Conservation (phyloP, 768 basidiomycete genomes). For the Porphyrellus cyaneotinctus region DNA sequence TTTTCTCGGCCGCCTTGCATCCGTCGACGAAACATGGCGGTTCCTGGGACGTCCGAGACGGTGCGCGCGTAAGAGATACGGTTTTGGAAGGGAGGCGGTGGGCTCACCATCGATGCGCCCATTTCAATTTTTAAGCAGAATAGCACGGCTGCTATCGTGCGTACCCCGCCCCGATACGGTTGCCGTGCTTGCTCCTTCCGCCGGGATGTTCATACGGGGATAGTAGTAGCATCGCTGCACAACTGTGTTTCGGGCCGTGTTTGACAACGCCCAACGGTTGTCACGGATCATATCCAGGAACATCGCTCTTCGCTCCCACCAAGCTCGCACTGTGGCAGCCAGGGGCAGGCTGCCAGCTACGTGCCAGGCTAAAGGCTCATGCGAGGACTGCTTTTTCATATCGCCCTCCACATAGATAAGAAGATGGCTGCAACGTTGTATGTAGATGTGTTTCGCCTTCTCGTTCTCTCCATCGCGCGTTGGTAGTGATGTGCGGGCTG, state of each 20-base stretch:
- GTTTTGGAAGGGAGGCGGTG: slow-evolving; percentile 6
- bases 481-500: not conserved
- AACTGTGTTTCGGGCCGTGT: not conserved
- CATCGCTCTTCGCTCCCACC: not conserved
- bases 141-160: not conserved
- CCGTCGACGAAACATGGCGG: not conserved
- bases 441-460: not conserved
- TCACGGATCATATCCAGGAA: slow-evolving; percentile 19
- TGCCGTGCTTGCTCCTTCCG: not conserved
- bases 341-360: not conserved
- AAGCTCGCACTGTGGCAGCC: not conserved
- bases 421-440: slow-evolving; percentile 6
- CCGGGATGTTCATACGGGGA: not conserved
- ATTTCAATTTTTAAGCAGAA: no score
- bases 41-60: slow-evolving; percentile 2
- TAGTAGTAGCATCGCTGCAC: not conserved
- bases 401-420: slow-evolving; percentile 4
- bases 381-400: not conserved
- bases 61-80: not conserved
- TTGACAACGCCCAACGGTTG: not conserved
- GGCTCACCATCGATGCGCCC: no score
- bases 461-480: no score
- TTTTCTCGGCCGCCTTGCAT: not conserved
- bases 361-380: not conserved
- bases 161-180: not conserved